Evolutionary conservation across 257 asterid species (phyloP).

Genomic region (Mitragyna speciosa): DNA sequence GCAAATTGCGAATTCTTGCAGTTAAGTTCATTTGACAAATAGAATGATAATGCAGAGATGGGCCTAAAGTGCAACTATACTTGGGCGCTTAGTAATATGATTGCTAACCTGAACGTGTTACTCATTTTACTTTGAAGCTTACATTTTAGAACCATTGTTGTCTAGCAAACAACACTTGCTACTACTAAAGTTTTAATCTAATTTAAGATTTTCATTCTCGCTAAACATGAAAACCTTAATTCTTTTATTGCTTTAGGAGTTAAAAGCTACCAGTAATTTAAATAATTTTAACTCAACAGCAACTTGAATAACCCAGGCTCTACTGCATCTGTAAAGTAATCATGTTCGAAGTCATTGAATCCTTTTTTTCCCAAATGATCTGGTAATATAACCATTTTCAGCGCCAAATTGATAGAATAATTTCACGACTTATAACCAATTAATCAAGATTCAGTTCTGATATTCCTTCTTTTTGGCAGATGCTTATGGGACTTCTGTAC

Average conservation of each 20-base stretch:
- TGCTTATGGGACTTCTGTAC: conserved; percentile 62
- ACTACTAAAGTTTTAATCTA: no score
- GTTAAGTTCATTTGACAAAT: conserved; percentile 51
- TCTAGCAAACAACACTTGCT: background rate
- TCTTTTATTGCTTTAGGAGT: background rate
- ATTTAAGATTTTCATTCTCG: background rate
- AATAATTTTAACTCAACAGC: background rate
- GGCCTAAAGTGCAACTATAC: background rate
- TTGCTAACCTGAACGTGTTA: background rate
- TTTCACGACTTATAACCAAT: background rate
- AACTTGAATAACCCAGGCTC: background rate
- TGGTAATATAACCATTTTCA: background rate
- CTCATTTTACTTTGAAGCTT: background rate
- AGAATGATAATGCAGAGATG: background rate
- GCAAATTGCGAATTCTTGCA: conserved; percentile 58
- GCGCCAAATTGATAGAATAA: background rate
- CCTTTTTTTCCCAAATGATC: background rate
- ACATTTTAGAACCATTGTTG: background rate
- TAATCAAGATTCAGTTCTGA: background rate
- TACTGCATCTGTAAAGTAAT: background rate
- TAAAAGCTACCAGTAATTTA: background rate
- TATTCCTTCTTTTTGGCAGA: conserved; percentile 41
- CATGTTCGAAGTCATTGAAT: no score
- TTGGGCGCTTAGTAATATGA: background rate
- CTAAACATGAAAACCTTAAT: background rate